phyloP scores from a whole-genome alignment of 225 moss, liverwort and hornwort species.

The Physcomitrellopsis africana region DNA sequence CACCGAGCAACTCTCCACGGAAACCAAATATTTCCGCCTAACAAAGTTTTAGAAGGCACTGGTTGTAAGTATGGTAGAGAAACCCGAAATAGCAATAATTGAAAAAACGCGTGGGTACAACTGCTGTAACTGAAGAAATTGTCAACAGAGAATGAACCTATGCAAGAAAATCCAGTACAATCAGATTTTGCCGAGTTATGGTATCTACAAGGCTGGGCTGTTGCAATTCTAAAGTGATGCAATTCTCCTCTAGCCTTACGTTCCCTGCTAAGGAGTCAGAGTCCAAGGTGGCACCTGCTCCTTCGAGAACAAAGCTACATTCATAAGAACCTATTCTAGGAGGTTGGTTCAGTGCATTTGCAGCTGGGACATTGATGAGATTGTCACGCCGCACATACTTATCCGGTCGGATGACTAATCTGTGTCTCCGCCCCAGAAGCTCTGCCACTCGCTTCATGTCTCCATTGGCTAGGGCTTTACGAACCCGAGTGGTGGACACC shows the following conservation, averaged over 20 bases:
- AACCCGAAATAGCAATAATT: no score
- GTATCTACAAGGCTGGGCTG: constrained; percentile 50
- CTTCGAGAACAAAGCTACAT: constrained; percentile 57
- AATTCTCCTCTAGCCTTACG: constrained; percentile 46
- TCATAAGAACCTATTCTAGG: constrained; percentile 68
- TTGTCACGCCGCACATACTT: constrained; percentile 41
- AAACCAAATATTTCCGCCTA: no score
- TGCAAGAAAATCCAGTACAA: constrained; percentile 48
- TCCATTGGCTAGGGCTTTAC: constrained; percentile 74
- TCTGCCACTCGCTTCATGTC: constrained; percentile 75
- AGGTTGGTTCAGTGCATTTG: constrained; percentile 71
- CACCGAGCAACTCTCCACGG: no score
- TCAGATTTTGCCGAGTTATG: constrained; percentile 47
- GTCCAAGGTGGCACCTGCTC: constrained; percentile 25
- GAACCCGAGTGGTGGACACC: constrained; percentile 88
- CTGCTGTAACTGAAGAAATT: constrained; percentile 32
- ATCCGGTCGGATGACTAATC: constrained; percentile 63
- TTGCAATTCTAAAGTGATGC: constrained; percentile 42
- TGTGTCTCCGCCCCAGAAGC: constrained; percentile 81
- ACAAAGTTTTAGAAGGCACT: no score
- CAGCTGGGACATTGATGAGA: constrained; percentile 46
- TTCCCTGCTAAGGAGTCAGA: constrained; percentile 39
- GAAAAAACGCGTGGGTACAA: not conserved
- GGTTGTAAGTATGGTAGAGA: no score
- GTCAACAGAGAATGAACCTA: constrained; percentile 22